Conservation (phyloP, 305 asterid species). For the Fraxinus dipetala region DNA sequence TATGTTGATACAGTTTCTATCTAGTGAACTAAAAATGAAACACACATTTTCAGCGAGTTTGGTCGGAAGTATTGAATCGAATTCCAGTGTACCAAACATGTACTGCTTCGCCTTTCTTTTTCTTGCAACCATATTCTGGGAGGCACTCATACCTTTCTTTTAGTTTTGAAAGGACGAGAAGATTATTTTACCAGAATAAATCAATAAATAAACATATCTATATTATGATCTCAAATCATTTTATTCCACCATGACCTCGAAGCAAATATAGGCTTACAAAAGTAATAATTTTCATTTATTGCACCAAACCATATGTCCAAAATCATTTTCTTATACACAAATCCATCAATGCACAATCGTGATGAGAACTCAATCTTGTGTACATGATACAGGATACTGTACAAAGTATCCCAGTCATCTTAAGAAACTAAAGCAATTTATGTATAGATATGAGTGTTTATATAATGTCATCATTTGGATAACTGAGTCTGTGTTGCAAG, state of each 20-base stretch:
- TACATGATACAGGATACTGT: neutral
- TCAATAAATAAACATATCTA: neutral
- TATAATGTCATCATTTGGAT: slow-evolving; percentile 35
- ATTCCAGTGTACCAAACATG: neutral
- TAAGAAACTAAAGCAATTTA: neutral
- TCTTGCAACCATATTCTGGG: neutral
- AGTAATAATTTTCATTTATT: neutral
- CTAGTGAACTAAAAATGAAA: neutral
- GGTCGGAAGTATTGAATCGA: neutral
- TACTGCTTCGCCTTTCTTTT: neutral
- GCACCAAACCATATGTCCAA: neutral
- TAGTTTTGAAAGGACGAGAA: neutral
- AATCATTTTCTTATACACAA: neutral
- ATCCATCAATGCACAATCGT: neutral
- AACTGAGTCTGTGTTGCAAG: slow-evolving; percentile 36
- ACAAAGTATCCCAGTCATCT: neutral
- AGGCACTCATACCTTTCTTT: neutral
- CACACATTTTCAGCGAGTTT: neutral
- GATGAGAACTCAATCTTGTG: neutral
- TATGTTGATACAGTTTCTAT: neutral
- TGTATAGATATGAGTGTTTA: neutral
- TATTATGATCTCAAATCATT: neutral
- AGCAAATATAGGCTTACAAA: neutral
- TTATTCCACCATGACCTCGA: neutral
- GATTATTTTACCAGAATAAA: neutral